Conservation (phyloP, 2,329 filamentous ascomycete genomes). For the Thielaviopsis punctulata region DNA sequence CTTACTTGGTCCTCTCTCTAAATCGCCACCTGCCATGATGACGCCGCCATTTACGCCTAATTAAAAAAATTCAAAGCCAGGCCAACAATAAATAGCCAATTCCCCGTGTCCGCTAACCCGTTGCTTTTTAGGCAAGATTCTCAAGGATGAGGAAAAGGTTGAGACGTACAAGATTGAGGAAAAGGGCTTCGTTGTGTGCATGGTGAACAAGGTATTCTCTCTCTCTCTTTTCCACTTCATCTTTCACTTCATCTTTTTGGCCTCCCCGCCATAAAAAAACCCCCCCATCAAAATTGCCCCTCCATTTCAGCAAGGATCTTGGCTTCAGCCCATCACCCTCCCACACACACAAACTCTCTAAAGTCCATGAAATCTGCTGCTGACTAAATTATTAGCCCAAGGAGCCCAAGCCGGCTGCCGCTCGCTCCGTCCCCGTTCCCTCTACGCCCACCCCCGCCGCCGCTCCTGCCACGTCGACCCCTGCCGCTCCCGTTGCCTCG, state of each 20-base stretch:
- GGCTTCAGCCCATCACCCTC: too few relatives aligned
- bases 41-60: constrained; percentile 13
- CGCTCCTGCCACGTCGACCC: constrained; percentile 30
- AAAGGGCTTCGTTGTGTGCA: constrained; percentile 98
- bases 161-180: constrained; percentile 97
- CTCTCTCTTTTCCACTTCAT: not conserved
- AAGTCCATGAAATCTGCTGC: not conserved
- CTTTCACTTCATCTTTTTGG: not conserved
- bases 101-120: not conserved
- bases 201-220: constrained; percentile 73
- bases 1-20: not conserved
- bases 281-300: not conserved
- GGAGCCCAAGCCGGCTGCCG: constrained; percentile 54
- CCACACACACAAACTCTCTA: too few relatives aligned
- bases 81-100: not conserved
- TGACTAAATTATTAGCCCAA: constrained; percentile 20
- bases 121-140: constrained; percentile 61
- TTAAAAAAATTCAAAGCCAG: not conserved
- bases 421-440: constrained; percentile 34
- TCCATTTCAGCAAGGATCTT: not conserved
- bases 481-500: constrained; percentile 32
- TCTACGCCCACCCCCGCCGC: constrained; percentile 48
- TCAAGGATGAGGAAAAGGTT: constrained; percentile 94
- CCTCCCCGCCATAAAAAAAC: not conserved
- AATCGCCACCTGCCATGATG: constrained; percentile 14